These are phyloP conservation scores for Ophiostoma sp. DNA, from an alignment of 2,329 filamentous ascomycete species.

Conservation along the genomic window DNA sequence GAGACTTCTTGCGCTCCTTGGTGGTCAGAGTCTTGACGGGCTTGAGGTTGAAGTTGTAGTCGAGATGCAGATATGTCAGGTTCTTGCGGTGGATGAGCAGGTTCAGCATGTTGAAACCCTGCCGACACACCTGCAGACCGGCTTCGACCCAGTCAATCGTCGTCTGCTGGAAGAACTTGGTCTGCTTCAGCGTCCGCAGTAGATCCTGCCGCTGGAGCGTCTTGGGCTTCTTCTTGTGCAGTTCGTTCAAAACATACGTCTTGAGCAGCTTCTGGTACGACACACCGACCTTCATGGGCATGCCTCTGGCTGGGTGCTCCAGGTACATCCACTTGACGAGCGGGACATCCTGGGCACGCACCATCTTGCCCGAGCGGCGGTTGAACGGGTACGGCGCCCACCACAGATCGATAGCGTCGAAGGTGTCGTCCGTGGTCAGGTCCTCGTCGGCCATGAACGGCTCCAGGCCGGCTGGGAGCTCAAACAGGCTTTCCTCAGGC, in stretches of 20 bases:
- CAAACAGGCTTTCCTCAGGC: conserved; percentile 78
- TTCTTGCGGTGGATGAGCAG: conserved; percentile 98
- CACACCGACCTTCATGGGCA: conserved; percentile 94
- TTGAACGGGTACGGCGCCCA: conserved; percentile 98
- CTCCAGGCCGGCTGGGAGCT: conserved; percentile 74
- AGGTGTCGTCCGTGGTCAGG: conserved; percentile 83
- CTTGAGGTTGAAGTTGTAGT: conserved; percentile 99
- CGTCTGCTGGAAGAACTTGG: conserved; percentile 99
- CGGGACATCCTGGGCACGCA: conserved; percentile 93
- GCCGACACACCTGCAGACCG: conserved; percentile 93
- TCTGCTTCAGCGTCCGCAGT: conserved; percentile 85
- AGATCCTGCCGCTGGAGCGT: conserved; percentile 93
- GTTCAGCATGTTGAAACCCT: conserved; percentile 99
- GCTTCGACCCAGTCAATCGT: conserved; percentile 99
- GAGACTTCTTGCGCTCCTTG: conserved; percentile 98
- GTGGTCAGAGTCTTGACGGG: conserved; percentile 98
- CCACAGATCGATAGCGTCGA: conserved; percentile 90
- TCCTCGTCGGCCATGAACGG: conserved; percentile 90
- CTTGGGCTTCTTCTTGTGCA: conserved; percentile 95
- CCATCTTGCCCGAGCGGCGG: conserved; percentile 90
- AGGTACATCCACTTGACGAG: conserved; percentile 98
- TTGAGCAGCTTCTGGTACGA: conserved; percentile 98
- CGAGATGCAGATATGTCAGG: conserved; percentile 93
- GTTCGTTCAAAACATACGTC: conserved; percentile 91
- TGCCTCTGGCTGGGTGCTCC: conserved; percentile 82